Conservation (phyloP, 768 basidiomycete species). For the Vishniacozyma victoriae region DNA sequence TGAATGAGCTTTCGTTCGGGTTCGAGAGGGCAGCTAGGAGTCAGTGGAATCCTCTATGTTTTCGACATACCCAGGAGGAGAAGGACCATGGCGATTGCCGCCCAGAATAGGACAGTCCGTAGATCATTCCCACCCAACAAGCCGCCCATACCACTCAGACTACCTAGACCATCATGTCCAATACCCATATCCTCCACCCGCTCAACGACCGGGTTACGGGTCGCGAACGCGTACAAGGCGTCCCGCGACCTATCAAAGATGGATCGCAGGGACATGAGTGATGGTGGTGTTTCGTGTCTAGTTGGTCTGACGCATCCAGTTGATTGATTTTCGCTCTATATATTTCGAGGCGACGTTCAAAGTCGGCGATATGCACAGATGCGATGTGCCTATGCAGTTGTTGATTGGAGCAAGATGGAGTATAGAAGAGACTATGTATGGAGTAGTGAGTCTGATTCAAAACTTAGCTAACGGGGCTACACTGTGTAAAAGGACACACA, state of each 20-base stretch:
- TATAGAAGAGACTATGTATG: no score
- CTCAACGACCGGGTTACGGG: not conserved
- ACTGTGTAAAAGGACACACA: no score
- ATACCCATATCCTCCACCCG: constrained; percentile 2
- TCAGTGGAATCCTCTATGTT: not conserved
- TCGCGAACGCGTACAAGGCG: constrained; percentile 10
- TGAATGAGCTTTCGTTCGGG: constrained; percentile 87
- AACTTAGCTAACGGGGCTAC: no score
- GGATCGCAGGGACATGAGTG: constrained; percentile 14
- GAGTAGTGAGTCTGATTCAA: no score
- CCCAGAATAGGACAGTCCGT: not conserved
- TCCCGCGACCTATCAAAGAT: constrained; percentile 10
- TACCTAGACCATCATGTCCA: constrained; percentile 37
- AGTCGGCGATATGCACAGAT: no score
- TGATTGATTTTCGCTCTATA: no score
- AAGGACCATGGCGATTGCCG: not conserved
- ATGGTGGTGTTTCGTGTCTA: no score
- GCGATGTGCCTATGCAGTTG: no score
- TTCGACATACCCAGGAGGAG: no score
- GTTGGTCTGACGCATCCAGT: no score
- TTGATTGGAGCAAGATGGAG: no score
- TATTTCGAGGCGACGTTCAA: no score
- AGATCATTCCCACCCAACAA: constrained; percentile 27
- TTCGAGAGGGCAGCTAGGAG: constrained; percentile 86
- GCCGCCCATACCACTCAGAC: constrained; percentile 18